Conservation (phyloP, 169 alveolate genomes). For the Eimeria zaria region DNA sequence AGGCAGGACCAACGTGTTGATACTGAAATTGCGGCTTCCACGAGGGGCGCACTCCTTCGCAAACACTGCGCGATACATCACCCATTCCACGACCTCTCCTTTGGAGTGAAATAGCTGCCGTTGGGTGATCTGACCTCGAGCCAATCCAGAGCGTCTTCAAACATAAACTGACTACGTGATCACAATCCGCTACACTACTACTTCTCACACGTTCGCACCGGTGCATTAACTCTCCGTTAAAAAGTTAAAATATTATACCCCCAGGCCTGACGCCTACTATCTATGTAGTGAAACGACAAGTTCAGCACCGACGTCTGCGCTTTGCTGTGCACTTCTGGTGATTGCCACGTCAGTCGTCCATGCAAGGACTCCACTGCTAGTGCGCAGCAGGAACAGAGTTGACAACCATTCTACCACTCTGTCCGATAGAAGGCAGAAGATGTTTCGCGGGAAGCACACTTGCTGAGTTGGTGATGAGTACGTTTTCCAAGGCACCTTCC, state of each 20-base stretch:
- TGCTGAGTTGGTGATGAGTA: background rate
- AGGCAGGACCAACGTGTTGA: no score
- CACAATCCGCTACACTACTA: background rate
- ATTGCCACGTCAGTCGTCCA: background rate
- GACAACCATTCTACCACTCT: background rate
- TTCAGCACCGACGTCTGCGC: background rate
- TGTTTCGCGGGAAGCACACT: background rate
- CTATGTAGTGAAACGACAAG: background rate
- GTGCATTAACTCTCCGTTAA: background rate
- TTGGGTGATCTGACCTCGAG: background rate
- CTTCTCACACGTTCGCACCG: background rate
- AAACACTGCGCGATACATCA: no score
- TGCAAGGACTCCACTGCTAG: background rate
- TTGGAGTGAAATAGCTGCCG: no score
- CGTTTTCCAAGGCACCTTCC: background rate
- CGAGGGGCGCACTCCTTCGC: background rate
- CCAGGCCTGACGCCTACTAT: background rate
- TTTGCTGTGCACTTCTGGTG: background rate
- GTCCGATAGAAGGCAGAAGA: background rate
- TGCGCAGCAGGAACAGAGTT: background rate
- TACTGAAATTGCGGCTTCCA: background rate
- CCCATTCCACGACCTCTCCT: no score
- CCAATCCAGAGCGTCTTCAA: background rate
- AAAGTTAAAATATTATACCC: no score
- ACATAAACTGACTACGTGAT: background rate